Base-by-base conservation (phyloP, 176 grass and related monocot genomes). In the Aegilops longissima region DNA sequence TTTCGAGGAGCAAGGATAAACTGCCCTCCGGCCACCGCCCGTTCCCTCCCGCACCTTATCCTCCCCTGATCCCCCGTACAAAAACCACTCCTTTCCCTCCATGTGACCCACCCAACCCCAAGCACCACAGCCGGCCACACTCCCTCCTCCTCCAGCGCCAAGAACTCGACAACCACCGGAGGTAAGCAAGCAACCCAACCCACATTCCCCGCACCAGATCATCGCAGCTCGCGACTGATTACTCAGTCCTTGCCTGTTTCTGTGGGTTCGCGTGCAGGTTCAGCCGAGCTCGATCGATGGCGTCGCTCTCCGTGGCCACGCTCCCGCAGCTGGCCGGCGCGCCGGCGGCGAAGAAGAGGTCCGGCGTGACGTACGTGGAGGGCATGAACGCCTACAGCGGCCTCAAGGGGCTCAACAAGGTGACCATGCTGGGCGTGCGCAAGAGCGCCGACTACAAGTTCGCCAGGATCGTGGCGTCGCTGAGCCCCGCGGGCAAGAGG, bases 31-130 rank as follows among this genome's bases (percentile, higher is more conserved):
- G 88, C 93, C 35, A 90, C 95, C 93, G 87, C 90, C 89, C 95
- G 71, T 92, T 79, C 61, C 80, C 42, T 70, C 6, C 24, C 90
- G 76, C 85, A 88, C 91, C 96, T 93, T 98, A 98, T 98, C 96
- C 89, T 84, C 65, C 61, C 64, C 66, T 79, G 47, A 68, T 54
- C 68, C 51, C 82, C 88, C 88, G 82, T 92, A 87, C 90, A 92
- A 90, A 90, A 82, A 81, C 86, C 83, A 76, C 64, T 77, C 68
- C 36, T 20, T 24, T 23, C 45, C 12, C 11, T 76, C 78, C 65
- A 51, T 70, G 56, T 79, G 61, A 67, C 70, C 74, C 56, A 79
- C 54, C 70, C 67, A 33, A 71, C 33, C 85, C 77, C 56, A 56
- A 76, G 47, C 35, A 73, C 33, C 76, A 30, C 61, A 54, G 36